phyloP scores from a whole-genome alignment of 768 basidiomycete species.

The Phylloporus sp. region DNA sequence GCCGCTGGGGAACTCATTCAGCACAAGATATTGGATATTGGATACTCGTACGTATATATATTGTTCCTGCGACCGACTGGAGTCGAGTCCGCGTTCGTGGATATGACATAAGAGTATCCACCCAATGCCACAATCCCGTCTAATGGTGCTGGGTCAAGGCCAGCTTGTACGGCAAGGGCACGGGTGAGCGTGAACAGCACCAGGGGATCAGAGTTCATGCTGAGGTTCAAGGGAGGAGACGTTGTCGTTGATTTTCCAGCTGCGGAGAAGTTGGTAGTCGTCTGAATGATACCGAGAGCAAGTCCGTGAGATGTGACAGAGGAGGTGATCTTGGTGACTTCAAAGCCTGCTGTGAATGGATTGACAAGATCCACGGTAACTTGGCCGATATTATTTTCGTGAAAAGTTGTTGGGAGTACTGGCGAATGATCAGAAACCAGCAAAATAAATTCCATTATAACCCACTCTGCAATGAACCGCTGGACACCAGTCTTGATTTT shows the following conservation, averaged over 20 bases:
- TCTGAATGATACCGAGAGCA: slow-evolving; percentile 56
- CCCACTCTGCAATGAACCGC: slow-evolving; percentile 52
- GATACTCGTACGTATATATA: slow-evolving; percentile 46
- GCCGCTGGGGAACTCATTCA: slow-evolving; percentile 35
- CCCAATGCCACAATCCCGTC: slow-evolving; percentile 65
- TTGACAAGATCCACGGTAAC: slow-evolving; percentile 60
- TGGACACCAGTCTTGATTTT: slow-evolving; percentile 50
- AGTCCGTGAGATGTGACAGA: slow-evolving; percentile 62
- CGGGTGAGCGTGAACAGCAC: slow-evolving; percentile 70
- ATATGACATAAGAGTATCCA: slow-evolving; percentile 54
- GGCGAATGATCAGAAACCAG: neutral
- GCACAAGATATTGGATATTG: neutral
- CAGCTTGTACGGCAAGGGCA: slow-evolving; percentile 61
- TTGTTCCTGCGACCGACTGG: slow-evolving; percentile 38
- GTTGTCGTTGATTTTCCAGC: slow-evolving; percentile 50
- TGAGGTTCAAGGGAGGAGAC: slow-evolving; percentile 55
- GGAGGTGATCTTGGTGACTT: slow-evolving; percentile 55
- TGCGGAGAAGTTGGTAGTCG: slow-evolving; percentile 46
- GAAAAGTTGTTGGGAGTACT: slow-evolving; percentile 66
- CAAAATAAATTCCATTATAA: neutral
- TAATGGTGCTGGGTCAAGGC: slow-evolving; percentile 54
- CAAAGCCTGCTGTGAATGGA: slow-evolving; percentile 60
- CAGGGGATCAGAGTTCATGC: slow-evolving; percentile 66
- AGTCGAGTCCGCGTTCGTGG: slow-evolving; percentile 32
- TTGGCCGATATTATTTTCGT: slow-evolving; percentile 58